Base-by-base conservation (phyloP, 768 basidiomycete species). In the Mycena maculata region DNA sequence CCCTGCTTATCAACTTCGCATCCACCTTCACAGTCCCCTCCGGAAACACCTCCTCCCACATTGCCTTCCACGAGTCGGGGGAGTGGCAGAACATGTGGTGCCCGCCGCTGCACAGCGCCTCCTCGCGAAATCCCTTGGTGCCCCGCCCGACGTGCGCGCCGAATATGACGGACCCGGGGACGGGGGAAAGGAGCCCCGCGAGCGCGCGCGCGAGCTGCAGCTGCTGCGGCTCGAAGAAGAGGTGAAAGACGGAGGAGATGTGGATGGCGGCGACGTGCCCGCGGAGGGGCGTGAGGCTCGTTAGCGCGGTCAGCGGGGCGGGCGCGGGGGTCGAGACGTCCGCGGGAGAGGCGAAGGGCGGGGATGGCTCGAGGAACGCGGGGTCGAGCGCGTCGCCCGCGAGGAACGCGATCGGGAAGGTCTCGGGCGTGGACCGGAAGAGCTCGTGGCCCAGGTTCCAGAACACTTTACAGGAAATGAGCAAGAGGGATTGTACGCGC, bases 361-460 rank as follows among this genome's bases (percentile, higher is more conserved):
- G 70, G 0, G 71, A 69, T 11, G 80, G 79, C n/a, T 73, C 73
- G 28, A 90, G 80, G 50, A 86, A 79, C 12, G 67, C 60, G 12
- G 83, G 76, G 67, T 89, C 81, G 49, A 92, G 84, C 0, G 77
- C 80, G 62, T 92, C 83, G 0, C 90, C 90, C 10, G 81, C 76
- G 18, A 91, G 63, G 71, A 92, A 91, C 0, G 79, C 74, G 0
- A 83, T 84, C 1, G 88, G 86, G 74, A 87, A 90, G 1, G 83
- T 81, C 38, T 83, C 77, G 0, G 85, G 83, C 0, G 80, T 86
- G 16, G 86, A 81, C 50, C 75, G 82, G 78, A 90, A 92, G 10
- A 92, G 79, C 52, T 85, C 82, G 65, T 91, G 89, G 1, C 90
- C 91, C 4, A 85, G 79, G 5, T 86, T 80, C 89, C 88, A 91